Conservation (phyloP, 2,329 filamentous ascomycete species). For the Triangularia verruculosa region DNA sequence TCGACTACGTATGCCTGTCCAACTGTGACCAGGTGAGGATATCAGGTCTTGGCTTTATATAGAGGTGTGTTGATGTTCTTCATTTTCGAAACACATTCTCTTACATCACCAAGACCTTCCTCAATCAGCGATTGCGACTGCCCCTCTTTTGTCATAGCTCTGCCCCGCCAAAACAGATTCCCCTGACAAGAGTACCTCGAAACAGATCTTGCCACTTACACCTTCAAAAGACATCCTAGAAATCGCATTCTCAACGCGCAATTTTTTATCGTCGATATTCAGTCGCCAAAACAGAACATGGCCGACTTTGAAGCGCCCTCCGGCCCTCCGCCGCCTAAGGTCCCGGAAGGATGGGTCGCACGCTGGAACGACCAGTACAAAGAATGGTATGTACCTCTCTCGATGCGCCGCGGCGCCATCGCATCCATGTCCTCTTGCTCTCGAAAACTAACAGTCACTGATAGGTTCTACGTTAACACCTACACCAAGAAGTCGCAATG, state of each 20-base stretch:
- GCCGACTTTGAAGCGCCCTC: slow-evolving; percentile 52
- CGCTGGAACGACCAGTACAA: slow-evolving; percentile 86
- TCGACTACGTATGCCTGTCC: background rate
- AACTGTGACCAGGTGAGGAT: background rate
- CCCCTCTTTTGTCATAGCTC: background rate
- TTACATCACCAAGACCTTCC: background rate
- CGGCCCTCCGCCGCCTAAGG: slow-evolving; percentile 56
- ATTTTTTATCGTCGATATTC: background rate
- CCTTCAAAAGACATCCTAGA: background rate
- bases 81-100: background rate
- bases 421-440: background rate
- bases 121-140: background rate
- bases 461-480: slow-evolving; percentile 86
- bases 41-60: background rate
- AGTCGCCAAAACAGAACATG: slow-evolving; percentile 37
- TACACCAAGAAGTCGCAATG: slow-evolving; percentile 87
- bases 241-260: background rate
- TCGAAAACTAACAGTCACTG: slow-evolving; percentile 3
- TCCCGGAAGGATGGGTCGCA: slow-evolving; percentile 79
- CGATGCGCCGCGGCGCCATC: background rate
- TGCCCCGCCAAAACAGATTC: background rate
- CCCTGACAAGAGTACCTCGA: background rate
- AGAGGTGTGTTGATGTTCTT: background rate
- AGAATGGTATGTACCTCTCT: slow-evolving; percentile 55
- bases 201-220: background rate